These are phyloP conservation scores for Sphagnum contortum DNA, from an alignment of 225 moss, liverwort and hornwort genomes.

Conservation along the genomic window DNA sequence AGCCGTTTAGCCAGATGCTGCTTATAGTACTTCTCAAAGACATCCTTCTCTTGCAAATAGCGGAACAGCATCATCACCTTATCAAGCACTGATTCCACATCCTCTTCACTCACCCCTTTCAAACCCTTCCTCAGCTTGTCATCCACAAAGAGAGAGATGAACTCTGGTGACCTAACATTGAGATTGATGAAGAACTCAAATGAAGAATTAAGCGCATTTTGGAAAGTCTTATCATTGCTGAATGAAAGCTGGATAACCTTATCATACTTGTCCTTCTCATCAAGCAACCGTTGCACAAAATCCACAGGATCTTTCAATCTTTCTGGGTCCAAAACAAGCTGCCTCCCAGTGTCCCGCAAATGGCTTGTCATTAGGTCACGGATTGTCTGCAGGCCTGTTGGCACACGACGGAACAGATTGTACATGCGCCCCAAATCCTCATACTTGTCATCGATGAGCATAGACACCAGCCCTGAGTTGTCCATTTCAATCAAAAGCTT, in stretches of 20 bases:
- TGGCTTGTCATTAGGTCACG: constrained; percentile 60
- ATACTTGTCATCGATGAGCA: constrained; percentile 57
- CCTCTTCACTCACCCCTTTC: constrained; percentile 62
- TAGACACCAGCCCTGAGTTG: constrained; percentile 51
- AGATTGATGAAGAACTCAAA: constrained; percentile 58
- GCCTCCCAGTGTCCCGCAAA: constrained; percentile 53
- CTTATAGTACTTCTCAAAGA: constrained; percentile 59
- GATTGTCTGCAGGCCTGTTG: constrained; percentile 50
- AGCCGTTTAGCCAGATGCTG: constrained; percentile 57
- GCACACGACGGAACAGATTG: constrained; percentile 46
- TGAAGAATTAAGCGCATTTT: constrained; percentile 58
- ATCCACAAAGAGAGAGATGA: constrained; percentile 59
- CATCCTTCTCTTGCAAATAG: constrained; percentile 60
- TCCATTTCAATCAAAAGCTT: constrained; percentile 59
- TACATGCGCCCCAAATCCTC: constrained; percentile 56
- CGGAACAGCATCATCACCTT: constrained; percentile 67
- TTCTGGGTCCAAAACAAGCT: constrained; percentile 54
- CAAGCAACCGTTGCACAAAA: constrained; percentile 51
- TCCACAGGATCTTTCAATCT: constrained; percentile 59
- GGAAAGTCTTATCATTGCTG: constrained; percentile 62
- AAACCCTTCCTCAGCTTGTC: constrained; percentile 56
- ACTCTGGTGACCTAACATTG: constrained; percentile 56
- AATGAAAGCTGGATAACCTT: constrained; percentile 56
- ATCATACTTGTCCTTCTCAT: constrained; percentile 65
- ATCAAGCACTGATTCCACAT: constrained; percentile 51